Percentiles rank a stretch among this genome's conserved stretches.
These are phyloP conservation scores for Gypsophila paniculata DNA, from an alignment of 179 eudicot genomes.

Conservation along the genomic window DNA sequence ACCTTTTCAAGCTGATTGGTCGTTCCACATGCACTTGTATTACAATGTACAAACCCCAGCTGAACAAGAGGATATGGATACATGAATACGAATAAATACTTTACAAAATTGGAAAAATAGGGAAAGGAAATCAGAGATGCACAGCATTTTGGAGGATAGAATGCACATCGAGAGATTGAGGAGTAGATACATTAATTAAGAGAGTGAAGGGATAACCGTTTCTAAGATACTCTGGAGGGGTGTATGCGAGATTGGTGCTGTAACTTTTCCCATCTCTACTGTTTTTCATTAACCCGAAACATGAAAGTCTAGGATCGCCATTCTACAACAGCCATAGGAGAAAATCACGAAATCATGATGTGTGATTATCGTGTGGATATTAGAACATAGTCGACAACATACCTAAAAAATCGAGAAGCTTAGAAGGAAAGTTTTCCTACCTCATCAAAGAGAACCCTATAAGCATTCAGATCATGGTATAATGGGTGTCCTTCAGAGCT, in stretches of 20 bases:
- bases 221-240: conserved; percentile 81
- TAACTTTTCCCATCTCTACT: conserved; percentile 88
- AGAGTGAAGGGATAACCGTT: conserved; percentile 41
- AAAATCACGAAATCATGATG: neutral
- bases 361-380: neutral
- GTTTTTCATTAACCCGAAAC: conserved; percentile 87
- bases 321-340: conserved; percentile 44
- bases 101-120: too few relatives aligned
- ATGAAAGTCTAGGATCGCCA: conserved; percentile 89
- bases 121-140: neutral
- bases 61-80: too few relatives aligned
- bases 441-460: conserved; percentile 89
- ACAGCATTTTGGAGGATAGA: neutral
- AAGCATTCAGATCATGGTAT: conserved; percentile 84
- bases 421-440: conserved; percentile 24
- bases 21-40: too few relatives aligned
- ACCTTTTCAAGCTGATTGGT: too few relatives aligned
- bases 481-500: conserved; percentile 73
- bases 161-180: neutral
- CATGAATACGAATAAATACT: too few relatives aligned
- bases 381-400: conserved; percentile 9
- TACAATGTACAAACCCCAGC: neutral
- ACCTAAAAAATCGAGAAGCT: neutral
- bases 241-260: conserved; percentile 90
- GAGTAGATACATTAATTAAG: conserved; percentile 1